Conservation (phyloP, 176 grass and related monocot genomes). For the Cenchrus americanus region DNA sequence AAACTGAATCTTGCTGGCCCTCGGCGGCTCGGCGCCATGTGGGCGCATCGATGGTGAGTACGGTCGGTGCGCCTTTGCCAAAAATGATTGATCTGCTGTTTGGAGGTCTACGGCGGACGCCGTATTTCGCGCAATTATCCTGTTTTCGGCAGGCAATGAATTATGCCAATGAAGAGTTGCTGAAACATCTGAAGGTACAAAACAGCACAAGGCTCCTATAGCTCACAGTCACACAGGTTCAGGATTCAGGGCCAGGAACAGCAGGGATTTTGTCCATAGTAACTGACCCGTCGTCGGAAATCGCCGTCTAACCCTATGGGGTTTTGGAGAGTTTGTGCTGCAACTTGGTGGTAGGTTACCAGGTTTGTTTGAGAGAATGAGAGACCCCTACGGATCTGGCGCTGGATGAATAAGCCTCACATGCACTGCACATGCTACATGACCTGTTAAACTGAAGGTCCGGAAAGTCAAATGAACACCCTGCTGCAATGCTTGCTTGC, state of each 20-base stretch:
- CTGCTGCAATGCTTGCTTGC: slow-evolving; percentile 36
- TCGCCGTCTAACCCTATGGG: background rate
- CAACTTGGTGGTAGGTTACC: slow-evolving; percentile 48
- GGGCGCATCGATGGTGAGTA: background rate
- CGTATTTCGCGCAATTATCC: background rate
- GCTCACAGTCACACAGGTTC: background rate
- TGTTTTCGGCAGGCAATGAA: slow-evolving; percentile 20
- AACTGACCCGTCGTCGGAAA: background rate
- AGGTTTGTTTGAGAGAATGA: background rate
- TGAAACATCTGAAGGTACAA: background rate
- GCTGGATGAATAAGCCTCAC: slow-evolving; percentile 48
- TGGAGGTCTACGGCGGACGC: background rate
- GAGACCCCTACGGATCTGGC: slow-evolving; percentile 45
- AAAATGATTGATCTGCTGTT: slow-evolving; percentile 36
- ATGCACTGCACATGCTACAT: slow-evolving; percentile 55
- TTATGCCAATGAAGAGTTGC: slow-evolving; percentile 18
- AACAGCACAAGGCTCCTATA: background rate
- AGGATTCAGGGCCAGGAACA: slow-evolving; percentile 16
- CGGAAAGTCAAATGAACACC: slow-evolving; percentile 53
- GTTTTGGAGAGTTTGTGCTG: slow-evolving; percentile 25
- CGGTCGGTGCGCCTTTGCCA: slow-evolving; percentile 4
- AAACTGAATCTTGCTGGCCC: slow-evolving; percentile 31
- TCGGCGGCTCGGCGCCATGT: slow-evolving; percentile 23
- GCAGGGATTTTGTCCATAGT: background rate
- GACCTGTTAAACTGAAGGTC: slow-evolving; percentile 49